Percentiles rank a stretch among this genome's conserved stretches.
phyloP scores from a whole-genome alignment of 768 basidiomycete species.

The Russula abietina region DNA sequence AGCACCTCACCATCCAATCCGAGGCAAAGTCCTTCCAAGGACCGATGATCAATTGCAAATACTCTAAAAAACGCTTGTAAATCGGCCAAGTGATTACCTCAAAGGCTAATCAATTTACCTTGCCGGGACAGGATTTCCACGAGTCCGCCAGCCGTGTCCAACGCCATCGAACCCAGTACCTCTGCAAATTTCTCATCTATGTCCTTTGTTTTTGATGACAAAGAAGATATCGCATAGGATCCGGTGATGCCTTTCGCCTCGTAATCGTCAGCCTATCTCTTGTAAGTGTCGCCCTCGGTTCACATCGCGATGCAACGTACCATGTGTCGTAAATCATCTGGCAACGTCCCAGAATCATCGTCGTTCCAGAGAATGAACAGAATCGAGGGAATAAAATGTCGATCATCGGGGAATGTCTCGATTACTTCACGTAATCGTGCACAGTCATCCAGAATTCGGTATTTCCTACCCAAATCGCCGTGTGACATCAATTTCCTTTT shows the following conservation, averaged over 20 bases:
- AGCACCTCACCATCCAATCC: constrained; percentile 25
- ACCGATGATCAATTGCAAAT: constrained; percentile 8
- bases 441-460: constrained; percentile 66
- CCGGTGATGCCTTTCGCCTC: constrained; percentile 39
- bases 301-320: constrained; percentile 34
- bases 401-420: constrained; percentile 44
- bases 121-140: constrained; percentile 42
- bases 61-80: background rate
- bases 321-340: constrained; percentile 54
- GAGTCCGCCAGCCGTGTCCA: constrained; percentile 56
- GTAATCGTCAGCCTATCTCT: constrained; percentile 44
- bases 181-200: constrained; percentile 50
- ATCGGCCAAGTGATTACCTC: background rate
- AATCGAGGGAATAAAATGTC: constrained; percentile 58
- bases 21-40: constrained; percentile 20
- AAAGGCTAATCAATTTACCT: constrained; percentile 33
- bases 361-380: constrained; percentile 58
- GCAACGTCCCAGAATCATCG: constrained; percentile 34
- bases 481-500: background rate
- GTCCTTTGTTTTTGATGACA: constrained; percentile 49
- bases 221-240: constrained; percentile 40
- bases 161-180: constrained; percentile 36
- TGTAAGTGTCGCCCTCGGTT: constrained; percentile 1
- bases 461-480: constrained; percentile 44
- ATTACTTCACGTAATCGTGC: constrained; percentile 61